Base-by-base conservation (phyloP, 1,284 basidiomycete genomes). In the Ceratobasidium sp. region DNA sequence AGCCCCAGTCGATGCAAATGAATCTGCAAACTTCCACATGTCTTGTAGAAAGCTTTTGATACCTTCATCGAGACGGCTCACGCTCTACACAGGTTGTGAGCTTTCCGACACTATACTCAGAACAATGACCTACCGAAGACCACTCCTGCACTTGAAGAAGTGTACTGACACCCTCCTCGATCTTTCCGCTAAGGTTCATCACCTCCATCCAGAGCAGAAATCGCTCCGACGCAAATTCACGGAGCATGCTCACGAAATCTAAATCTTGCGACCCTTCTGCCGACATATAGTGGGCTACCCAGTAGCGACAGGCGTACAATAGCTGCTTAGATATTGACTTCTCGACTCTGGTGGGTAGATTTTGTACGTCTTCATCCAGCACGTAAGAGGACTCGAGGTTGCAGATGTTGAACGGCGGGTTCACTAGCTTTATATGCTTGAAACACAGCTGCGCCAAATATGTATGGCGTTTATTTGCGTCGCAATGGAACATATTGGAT, bases 121-220 rank as follows among this genome's bases (percentile, higher is more conserved):
- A 33, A 2, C 33, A 33, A 33, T 33, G 33, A 33, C 33, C 33
- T 33, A 68, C 66, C 66, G 26, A n/a, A 7, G 26, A 26, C 66
- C 66, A 68, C 20, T 44, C n/a, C 40, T 26, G 9, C 15, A 9
- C 26, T 1, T 54, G 1, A 1, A 1, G 7, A 23, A 52, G 26
- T 9, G 26, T 28, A 26, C 10, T 50, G 3, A 9, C 28, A 23
- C 46, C 48, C 2, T 38, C 28, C 15, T 15, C 3, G 13, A 64
- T 38, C 13, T 20, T 50, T 7, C 48, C 15, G 7, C 26, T 68
- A 2, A 68, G 66, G 26, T 68, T 68, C 66, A 52, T 40, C 12
- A 68, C 23, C 28, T 68, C 66, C n/a, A 68, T 54, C 48, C 66
- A 68, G 3, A 68, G 23, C 6, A 68, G 13, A 7, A 68, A 17